Evolutionary conservation across 768 basidiomycete genomes (phyloP), one percentile per base, ranked within the genome.

Genomic region (Tricholoma flavovirens): DNA sequence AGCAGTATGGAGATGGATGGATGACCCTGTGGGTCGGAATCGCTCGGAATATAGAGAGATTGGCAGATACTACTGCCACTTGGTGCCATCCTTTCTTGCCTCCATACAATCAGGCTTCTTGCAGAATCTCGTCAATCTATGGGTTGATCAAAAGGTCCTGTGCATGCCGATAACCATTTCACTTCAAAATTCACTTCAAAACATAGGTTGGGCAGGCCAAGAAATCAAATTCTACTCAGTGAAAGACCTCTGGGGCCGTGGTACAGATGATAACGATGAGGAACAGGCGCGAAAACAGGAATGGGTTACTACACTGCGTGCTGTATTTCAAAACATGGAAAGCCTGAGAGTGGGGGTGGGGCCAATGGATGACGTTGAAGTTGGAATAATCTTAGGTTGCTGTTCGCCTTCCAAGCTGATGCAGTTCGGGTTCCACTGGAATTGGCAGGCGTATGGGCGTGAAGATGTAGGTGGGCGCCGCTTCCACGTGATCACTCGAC

Each of bases 261-360:
- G 22, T n/a, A 5, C 40, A 8, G 40, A 19, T 3, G 29, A 48
- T n/a, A 48, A 59, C 14, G 48, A 36, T 17, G 52, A 52, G 21
- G 40, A 51, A n/a, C 50, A 33, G 4, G 30, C 33, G 12, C 48
- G 49, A n/a, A 59, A 59, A 32, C 40, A 15, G 1, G 50, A 61
- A 17, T 61, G 63, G 61, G 29, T 57, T 12, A 10, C 42, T 1
- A 53, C 49, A 9, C 32, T 65, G 2, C 45, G 40, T 11, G 29
- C 17, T 4, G 19, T 59, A 11, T 49, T 65, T 11, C 32, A 46
- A 22, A 56, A 48, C 30, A 21, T 63, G 33, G 59, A 60, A 36
- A 63, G 60, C 53, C 55, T 65, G 4, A 42, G 62, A 22, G 59
- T 60, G 32, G 62, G 62, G 8, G 56, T 62, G 15, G 62, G 62